Percentiles rank a stretch among this genome's conserved stretches.
phyloP scores from a whole-genome alignment of 2,329 filamentous ascomycete species.

The Fonsecaea monophora region DNA sequence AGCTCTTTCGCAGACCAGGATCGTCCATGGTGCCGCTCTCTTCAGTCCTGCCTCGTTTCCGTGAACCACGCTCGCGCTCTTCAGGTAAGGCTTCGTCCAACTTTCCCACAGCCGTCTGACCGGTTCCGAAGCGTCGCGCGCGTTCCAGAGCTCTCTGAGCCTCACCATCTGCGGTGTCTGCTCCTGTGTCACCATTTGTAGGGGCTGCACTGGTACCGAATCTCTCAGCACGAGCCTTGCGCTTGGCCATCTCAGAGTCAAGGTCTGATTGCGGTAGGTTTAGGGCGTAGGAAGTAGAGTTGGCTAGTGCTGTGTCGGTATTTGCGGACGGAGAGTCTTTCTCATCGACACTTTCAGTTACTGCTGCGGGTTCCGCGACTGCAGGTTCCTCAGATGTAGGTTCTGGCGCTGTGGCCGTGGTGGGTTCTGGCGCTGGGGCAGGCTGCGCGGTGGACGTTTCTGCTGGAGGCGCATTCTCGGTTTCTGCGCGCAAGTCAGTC shows the following conservation, averaged over 20 bases:
- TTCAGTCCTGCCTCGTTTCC: constrained; percentile 47
- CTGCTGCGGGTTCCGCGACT: constrained; percentile 41
- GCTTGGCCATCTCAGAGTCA: constrained; percentile 56
- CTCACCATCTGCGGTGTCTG: constrained; percentile 51
- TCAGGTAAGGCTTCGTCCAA: constrained; percentile 55
- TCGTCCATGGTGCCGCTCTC: constrained; percentile 46
- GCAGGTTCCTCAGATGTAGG: constrained; percentile 35
- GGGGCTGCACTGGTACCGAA: constrained; percentile 49
- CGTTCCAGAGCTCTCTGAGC: constrained; percentile 54
- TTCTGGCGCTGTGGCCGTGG: constrained; percentile 30
- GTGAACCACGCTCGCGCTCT: constrained; percentile 47
- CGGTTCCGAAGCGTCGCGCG: constrained; percentile 53
- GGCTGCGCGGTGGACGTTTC: constrained; percentile 44
- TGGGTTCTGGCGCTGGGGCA: constrained; percentile 37
- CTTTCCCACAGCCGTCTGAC: constrained; percentile 47
- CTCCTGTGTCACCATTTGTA: constrained; percentile 31
- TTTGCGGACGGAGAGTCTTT: constrained; percentile 27
- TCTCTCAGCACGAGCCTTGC: constrained; percentile 57
- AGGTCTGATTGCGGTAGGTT: constrained; percentile 53
- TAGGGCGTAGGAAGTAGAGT: constrained; percentile 46
- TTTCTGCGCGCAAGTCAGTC: constrained; percentile 15
- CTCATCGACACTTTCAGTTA: constrained; percentile 12
- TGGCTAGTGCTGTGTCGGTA: constrained; percentile 32
- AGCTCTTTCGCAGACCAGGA: constrained; percentile 52
- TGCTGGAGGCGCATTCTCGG: constrained; percentile 39